These are phyloP conservation scores for Rhodotorula sp. DNA, from an alignment of 1,284 basidiomycete species.

Conservation along the genomic window DNA sequence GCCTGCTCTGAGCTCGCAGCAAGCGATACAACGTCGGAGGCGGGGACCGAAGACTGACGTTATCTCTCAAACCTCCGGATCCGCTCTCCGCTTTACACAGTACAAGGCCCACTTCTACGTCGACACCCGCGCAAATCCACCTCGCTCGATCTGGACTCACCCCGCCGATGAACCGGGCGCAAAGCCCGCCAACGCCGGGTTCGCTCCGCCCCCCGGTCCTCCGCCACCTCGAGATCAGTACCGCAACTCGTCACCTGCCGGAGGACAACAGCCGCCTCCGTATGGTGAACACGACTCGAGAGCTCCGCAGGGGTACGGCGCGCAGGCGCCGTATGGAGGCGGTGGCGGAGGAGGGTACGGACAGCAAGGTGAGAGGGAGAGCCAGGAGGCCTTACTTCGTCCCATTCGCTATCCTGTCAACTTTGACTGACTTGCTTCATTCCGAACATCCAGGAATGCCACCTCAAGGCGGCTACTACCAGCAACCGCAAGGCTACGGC, in stretches of 20 bases:
- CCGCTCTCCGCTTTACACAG: neutral
- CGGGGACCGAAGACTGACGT: no score
- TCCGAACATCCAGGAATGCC: no score
- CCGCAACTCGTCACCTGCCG: neutral
- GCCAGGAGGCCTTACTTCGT: no score
- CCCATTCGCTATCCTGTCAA: no score
- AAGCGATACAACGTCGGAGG: no score
- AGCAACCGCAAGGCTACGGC: neutral
- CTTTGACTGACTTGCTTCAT: no score
- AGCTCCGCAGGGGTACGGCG: neutral
- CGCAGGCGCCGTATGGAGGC: neutral
- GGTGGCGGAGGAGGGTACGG: neutral
- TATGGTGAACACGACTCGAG: neutral
- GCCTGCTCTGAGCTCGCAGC: no score
- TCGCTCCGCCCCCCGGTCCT: constrained; percentile 26
- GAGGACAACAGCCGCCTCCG: neutral
- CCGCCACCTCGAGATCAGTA: constrained; percentile 10
- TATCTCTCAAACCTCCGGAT: no score
- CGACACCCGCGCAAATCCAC: constrained; percentile 21
- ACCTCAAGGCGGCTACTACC: neutral
- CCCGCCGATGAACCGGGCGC: constrained; percentile 16
- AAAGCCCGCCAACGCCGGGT: neutral
- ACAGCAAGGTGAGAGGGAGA: neutral
- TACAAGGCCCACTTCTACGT: constrained; percentile 13
- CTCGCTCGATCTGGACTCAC: constrained; percentile 19